Base-by-base conservation (phyloP, 164 flowering plant genomes). In the Vitis amurensis region DNA sequence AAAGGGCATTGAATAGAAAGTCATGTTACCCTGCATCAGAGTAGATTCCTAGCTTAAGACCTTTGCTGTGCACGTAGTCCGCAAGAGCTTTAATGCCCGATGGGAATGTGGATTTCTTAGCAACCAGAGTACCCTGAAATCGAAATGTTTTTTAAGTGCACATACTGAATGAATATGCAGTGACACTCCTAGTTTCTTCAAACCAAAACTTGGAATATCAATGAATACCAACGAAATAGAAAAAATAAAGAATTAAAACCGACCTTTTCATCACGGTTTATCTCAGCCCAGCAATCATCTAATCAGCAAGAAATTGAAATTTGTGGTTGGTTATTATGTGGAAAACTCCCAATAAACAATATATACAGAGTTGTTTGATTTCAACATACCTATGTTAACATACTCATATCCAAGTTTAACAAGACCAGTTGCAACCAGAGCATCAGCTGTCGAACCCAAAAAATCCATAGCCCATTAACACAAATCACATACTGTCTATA, bases 211-310 rank as follows among this genome's bases (percentile, higher is more conserved):
- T 6, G 7, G 3, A 29, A 23, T 30, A 7, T 9, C 48, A 61
- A 29, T 15, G 23, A 27, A 23, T 8, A 61, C 47, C 27, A 53
- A 37, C 37, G 13, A 17, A 16, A 9, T 13, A 10, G 7, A 16
- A 12, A 58, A 49, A 60, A 3, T 30, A 23, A 47, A 17, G 8
- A 14, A 16, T 11, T 8, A 58, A 37, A 27, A 61, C 13, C 14
- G 50, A 82, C 88, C 81, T 83, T 60, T 9, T 29, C 23, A 47
- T 81, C 85, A 12, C 88, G 83, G 55, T 23, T n/a, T 15, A 73
- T 51, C 72, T 85, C 87, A 37, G 76, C 91, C 91, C 87, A 85
- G 70, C 91, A 85, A 71, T 85, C 91, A 82, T 87, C 91, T 87
- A 68, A 50, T 9, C 15, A 66, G 3, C 4, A 44, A 61, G 60